A percentile compares a stretch with the other conserved stretches of the same genome.
Evolutionary conservation across 2,329 filamentous ascomycete genomes (phyloP).

Genomic region (Hymenoscyphus albidus): DNA sequence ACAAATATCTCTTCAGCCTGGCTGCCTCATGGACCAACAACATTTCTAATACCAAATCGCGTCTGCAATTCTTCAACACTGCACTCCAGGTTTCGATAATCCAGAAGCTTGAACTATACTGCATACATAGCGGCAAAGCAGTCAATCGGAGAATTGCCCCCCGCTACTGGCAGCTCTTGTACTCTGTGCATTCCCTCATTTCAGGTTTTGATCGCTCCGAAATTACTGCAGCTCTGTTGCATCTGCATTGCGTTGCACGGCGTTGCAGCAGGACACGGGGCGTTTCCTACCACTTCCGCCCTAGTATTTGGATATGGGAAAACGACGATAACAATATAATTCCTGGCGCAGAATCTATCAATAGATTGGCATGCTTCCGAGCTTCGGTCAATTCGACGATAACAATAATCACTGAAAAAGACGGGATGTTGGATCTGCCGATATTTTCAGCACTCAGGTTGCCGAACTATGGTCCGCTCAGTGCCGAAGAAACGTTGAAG

Average conservation of each 20-base stretch:
- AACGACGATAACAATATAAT: neutral
- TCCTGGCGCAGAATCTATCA: neutral
- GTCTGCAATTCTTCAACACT: slow-evolving; percentile 14
- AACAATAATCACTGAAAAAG: slow-evolving; percentile 5
- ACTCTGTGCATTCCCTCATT: slow-evolving; percentile 24
- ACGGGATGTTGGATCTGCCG: slow-evolving; percentile 8
- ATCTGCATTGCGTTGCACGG: slow-evolving; percentile 10
- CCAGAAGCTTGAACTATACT: slow-evolving; percentile 23
- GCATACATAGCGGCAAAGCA: slow-evolving; percentile 26
- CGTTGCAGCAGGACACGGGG: slow-evolving; percentile 5
- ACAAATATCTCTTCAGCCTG: slow-evolving; percentile 13
- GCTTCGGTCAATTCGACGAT: neutral
- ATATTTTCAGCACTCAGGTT: slow-evolving; percentile 5
- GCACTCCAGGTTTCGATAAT: slow-evolving; percentile 28
- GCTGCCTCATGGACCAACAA: slow-evolving; percentile 19
- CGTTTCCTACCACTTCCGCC: slow-evolving; percentile 5
- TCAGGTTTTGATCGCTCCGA: slow-evolving; percentile 26
- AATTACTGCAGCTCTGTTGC: slow-evolving; percentile 13
- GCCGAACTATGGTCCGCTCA: slow-evolving; percentile 1
- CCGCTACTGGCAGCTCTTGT: slow-evolving; percentile 16
- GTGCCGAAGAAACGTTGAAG: slow-evolving; percentile 10
- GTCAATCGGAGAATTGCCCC: slow-evolving; percentile 31
- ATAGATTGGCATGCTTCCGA: neutral
- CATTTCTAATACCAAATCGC: slow-evolving; percentile 14
- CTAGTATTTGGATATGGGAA: neutral